These are phyloP conservation scores for Parmales sp. DNA, from an alignment of 108 stramenopile genomes.

Conservation along the genomic window DNA sequence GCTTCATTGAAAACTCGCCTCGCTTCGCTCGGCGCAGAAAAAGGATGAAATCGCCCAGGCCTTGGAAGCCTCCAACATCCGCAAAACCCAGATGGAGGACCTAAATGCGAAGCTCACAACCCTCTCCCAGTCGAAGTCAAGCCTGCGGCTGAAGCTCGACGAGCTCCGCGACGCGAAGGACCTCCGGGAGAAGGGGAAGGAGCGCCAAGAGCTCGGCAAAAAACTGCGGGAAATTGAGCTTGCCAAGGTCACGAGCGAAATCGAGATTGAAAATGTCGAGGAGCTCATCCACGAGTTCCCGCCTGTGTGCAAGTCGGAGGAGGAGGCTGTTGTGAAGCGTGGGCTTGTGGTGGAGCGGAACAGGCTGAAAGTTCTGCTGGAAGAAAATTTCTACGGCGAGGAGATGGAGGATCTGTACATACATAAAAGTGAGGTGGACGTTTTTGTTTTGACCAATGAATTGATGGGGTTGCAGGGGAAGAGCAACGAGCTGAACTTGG, in stretches of 20 bases:
- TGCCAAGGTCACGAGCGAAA: neutral
- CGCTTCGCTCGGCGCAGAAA: no score
- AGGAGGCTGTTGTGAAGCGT: neutral
- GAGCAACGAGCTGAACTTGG: neutral
- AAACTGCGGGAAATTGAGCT: neutral
- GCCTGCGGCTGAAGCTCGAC: neutral
- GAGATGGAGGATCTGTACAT: neutral
- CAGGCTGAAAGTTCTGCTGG: neutral
- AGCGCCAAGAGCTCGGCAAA: neutral
- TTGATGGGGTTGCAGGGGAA: neutral
- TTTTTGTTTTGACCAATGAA: neutral
- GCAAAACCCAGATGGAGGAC: neutral
- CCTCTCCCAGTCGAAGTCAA: neutral
- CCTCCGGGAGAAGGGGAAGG: no score
- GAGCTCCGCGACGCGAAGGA: no score
- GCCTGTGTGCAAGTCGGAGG: neutral
- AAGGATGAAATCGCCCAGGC: neutral
- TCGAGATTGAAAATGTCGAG: constrained; percentile 1
- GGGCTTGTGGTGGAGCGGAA: constrained; percentile 1
- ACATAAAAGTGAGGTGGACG: neutral
- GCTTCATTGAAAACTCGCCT: no score
- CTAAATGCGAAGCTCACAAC: neutral
- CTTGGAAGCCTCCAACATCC: neutral
- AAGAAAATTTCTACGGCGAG: neutral
- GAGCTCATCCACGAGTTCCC: neutral